phyloP scores from a whole-genome alignment of 352 stramenopile genomes.

The Elongisporangium prolatum region DNA sequence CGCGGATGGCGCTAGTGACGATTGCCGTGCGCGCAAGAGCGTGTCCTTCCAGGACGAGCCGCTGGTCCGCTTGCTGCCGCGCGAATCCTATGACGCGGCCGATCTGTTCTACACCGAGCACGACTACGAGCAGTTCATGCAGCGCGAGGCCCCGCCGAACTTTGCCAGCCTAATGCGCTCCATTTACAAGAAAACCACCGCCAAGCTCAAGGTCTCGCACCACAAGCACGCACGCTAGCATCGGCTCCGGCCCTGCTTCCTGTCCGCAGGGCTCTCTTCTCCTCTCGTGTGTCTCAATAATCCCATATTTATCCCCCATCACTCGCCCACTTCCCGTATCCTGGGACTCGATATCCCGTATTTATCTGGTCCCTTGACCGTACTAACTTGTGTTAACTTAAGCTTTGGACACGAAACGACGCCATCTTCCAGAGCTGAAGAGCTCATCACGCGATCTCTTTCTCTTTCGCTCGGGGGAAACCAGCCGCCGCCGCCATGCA shows the following conservation, averaged over 20 bases:
- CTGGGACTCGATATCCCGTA: neutral
- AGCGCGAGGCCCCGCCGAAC: constrained; percentile 28
- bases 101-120: constrained; percentile 53
- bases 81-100: constrained; percentile 37
- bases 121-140: constrained; percentile 58
- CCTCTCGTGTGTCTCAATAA: neutral
- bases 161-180: constrained; percentile 40
- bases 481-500: constrained; percentile 36
- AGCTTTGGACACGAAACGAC: neutral
- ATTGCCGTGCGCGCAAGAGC: constrained; percentile 28
- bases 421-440: neutral
- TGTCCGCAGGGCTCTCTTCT: neutral
- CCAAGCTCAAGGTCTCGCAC: constrained; percentile 42
- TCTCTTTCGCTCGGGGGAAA: neutral
- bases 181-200: constrained; percentile 51
- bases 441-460: neutral
- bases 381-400: neutral
- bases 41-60: constrained; percentile 52
- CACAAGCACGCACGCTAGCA: constrained; percentile 18
- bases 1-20: neutral
- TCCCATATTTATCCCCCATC: neutral
- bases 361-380: neutral
- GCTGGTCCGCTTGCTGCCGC: constrained; percentile 38
- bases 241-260: neutral
- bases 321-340: neutral